A percentile compares a stretch with the other conserved stretches of the same genome.
phyloP scores from a whole-genome alignment of 306 rosid species.

The Lotus japonicus region DNA sequence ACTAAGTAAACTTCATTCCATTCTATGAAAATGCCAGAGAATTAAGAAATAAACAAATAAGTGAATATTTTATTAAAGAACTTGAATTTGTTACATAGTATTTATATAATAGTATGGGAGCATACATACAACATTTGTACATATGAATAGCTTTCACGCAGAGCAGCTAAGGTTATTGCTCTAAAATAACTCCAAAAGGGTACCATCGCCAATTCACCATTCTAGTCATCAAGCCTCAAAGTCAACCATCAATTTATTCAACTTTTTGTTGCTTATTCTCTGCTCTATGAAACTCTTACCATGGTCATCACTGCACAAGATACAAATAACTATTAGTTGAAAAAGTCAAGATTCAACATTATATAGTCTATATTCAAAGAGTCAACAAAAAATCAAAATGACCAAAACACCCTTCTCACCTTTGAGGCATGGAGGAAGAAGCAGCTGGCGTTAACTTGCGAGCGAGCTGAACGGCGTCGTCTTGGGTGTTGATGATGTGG shows the following conservation, averaged over 20 bases:
- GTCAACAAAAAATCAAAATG: neutral
- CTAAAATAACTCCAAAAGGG: neutral
- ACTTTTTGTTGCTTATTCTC: conserved; percentile 78
- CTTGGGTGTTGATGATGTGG: conserved; percentile 43
- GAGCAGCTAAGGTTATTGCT: conserved; percentile 4
- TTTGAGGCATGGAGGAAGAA: conserved; percentile 34
- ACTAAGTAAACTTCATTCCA: neutral
- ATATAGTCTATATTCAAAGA: neutral
- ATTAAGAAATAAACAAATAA: conserved; percentile 18
- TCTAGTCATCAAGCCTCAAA: conserved; percentile 33
- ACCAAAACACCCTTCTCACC: conserved; percentile 23
- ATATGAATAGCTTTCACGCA: neutral
- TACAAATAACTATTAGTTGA: neutral
- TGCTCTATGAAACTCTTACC: conserved; percentile 45
- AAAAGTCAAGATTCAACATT: neutral
- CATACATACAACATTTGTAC: conserved; percentile 21
- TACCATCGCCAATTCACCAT: neutral
- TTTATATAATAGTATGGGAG: neutral
- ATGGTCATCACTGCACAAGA: conserved; percentile 38
- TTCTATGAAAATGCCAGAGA: too few species aligned
- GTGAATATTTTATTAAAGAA: conserved; percentile 8
- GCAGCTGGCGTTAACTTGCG: conserved; percentile 45
- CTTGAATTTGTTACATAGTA: neutral
- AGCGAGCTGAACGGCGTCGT: conserved; percentile 62
- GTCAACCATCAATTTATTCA: conserved; percentile 72